Percentiles rank a stretch among this genome's conserved stretches.
These are phyloP conservation scores for Penicillium egyptiacum DNA, from an alignment of 495 filamentous ascomycete genomes.

Conservation along the genomic window DNA sequence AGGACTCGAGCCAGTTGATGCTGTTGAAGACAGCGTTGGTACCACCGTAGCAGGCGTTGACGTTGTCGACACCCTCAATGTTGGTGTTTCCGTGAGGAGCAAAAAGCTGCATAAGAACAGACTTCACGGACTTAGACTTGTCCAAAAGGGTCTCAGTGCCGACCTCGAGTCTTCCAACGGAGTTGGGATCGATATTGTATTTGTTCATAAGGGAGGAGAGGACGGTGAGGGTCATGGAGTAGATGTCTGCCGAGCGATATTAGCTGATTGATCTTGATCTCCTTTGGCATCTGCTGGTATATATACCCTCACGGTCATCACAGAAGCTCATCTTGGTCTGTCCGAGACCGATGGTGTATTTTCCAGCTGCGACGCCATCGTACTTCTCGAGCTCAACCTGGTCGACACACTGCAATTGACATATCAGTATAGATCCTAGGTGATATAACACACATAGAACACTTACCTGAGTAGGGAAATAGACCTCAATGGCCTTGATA, in stretches of 20 bases:
- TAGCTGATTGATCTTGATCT: not conserved
- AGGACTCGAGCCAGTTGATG: conserved; percentile 97
- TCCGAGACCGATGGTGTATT: conserved; percentile 98
- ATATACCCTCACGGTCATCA: conserved; percentile 93
- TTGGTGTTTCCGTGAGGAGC: conserved; percentile 81
- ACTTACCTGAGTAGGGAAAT: conserved; percentile 92
- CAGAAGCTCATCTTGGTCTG: conserved; percentile 99
- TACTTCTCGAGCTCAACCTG: conserved; percentile 96
- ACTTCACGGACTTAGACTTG: conserved; percentile 99
- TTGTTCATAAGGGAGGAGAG: conserved; percentile 86
- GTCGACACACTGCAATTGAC: conserved; percentile 76
- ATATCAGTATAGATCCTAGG: not conserved
- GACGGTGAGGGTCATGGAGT: conserved; percentile 90
- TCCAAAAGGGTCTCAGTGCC: conserved; percentile 98
- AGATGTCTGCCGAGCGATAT: conserved; percentile 74
- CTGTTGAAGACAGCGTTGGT: conserved; percentile 98
- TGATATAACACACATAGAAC: not conserved
- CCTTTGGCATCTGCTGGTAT: not conserved
- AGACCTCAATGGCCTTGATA: conserved; percentile 99
- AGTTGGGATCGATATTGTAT: conserved; percentile 87
- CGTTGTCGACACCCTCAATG: conserved; percentile 91
- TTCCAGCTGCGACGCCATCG: conserved; percentile 90
- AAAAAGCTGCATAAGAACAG: conserved; percentile 98
- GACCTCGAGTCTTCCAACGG: conserved; percentile 92
- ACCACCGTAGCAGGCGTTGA: conserved; percentile 98